phyloP scores from a whole-genome alignment of 2,329 filamentous ascomycete genomes.

The Fusarium buxicola region DNA sequence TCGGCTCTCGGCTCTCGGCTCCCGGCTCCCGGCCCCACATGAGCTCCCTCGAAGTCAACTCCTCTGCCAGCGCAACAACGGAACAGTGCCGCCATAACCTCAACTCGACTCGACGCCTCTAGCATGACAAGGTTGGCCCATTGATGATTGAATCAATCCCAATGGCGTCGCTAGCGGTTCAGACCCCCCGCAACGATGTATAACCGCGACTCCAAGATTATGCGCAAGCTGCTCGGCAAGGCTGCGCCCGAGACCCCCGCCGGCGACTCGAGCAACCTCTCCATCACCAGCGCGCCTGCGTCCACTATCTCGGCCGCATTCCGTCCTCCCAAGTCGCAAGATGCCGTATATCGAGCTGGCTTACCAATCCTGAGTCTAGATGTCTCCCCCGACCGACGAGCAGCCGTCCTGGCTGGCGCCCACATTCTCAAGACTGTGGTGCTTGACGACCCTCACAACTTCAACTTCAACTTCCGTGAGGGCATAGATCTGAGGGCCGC shows the following conservation, averaged over 20 bases:
- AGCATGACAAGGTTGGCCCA: conserved; percentile 33
- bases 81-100: not conserved
- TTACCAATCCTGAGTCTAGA: conserved; percentile 69
- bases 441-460: conserved; percentile 59
- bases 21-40: conserved; percentile 27
- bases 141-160: conserved; percentile 30
- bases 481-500: conserved; percentile 68
- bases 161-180: conserved; percentile 51
- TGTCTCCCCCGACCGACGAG: conserved; percentile 65
- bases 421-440: conserved; percentile 71
- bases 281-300: conserved; percentile 60
- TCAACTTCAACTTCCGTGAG: conserved; percentile 61
- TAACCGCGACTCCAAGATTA: conserved; percentile 66
- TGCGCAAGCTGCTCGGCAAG: conserved; percentile 71
- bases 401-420: conserved; percentile 67
- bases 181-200: conserved; percentile 56
- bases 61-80: conserved; percentile 9
- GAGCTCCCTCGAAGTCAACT: conserved; percentile 23
- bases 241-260: conserved; percentile 59
- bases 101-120: conserved; percentile 1
- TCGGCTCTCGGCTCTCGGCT: not conserved
- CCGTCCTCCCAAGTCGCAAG: conserved; percentile 66
- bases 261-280: conserved; percentile 53
- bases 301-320: conserved; percentile 54
- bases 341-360: conserved; percentile 63